Conservation (phyloP, 345 rosid genomes). For the Zanthoxylum bungeanum region DNA sequence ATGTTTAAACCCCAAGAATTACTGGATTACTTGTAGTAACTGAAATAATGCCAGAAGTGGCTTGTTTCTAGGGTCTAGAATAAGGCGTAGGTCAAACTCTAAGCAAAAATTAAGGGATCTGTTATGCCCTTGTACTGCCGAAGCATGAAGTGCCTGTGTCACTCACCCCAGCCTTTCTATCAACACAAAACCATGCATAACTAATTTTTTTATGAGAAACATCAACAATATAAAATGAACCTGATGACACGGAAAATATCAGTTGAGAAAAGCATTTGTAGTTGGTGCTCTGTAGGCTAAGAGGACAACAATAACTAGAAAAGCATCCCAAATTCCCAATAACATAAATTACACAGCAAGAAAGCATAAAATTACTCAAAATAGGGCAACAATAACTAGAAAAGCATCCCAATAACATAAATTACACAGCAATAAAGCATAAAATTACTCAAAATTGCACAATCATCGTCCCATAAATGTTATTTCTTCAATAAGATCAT, state of each 20-base stretch:
- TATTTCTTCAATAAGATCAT: background rate
- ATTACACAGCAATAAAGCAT: background rate
- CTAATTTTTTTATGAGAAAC: background rate
- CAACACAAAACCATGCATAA: background rate
- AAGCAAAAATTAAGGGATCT: background rate
- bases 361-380: background rate
- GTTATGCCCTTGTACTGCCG: background rate
- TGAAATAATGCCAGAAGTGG: background rate
- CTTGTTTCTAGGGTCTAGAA: background rate
- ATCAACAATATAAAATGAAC: background rate
- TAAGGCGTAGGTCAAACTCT: background rate
- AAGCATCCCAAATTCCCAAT: background rate
- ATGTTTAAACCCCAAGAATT: background rate
- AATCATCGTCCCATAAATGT: background rate
- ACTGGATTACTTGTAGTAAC: background rate
- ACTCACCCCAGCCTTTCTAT: background rate
- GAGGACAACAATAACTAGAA: background rate
- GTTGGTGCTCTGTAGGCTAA: background rate
- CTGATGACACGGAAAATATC: background rate
- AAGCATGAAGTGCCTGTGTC: background rate
- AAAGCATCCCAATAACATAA: background rate
- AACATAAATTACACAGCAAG: background rate
- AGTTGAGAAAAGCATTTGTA: background rate
- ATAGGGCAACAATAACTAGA: background rate
- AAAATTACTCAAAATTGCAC: background rate